Evolutionary conservation across 139 green algal species (phyloP), one percentile per base, ranked within the genome.

Genomic region (Edaphochlamys debaryana): DNA sequence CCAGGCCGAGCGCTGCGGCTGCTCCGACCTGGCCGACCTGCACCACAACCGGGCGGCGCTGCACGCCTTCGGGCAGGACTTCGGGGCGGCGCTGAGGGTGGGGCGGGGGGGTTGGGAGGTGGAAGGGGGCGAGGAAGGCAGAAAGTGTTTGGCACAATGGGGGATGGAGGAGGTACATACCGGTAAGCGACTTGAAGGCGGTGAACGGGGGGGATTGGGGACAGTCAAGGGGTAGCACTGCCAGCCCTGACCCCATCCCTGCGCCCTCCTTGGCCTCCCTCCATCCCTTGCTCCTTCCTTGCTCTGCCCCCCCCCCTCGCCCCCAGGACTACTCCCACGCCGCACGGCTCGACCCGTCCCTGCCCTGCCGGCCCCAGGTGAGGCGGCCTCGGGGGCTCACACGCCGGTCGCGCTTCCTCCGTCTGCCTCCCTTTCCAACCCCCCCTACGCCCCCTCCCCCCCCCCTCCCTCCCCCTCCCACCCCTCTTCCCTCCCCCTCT

Each of bases 11-110:
- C 73, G 73, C 25, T 79, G 64, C 82, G 82, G 82, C 73, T 80
- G 78, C 38, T 23, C 38, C 30, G 74, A 83, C 67, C 73, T 87
- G 73, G 45, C 82, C 2, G 82, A 87, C 67, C 64, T 87, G 73
- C 72, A 87, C 66, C 83, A 79, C 82, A 87, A 87, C 73, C 37
- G 82, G 50, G 82, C 66, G 27, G 73, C 82, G 38, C 67, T 84
- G 50, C 73, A 87, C 66, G 79, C 82, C 0, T 87, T 78, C 82
- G 56, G 22, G 32, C 82, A 87, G 82, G 64, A 70, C 34, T 87
- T 87, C 25, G 42, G 2, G 13, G 66, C 63, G 52, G 82, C 82
- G 20, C 82, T 87, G 25, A 48, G 48, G 67, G 79, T 85, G 40
- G 0, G 78, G 38, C 9, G 19, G 45, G 42, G 0, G 11, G 69